Evolutionary conservation across 1,139 yeast genomes (phyloP).

Genomic region (Yamadazyma oceani): DNA sequence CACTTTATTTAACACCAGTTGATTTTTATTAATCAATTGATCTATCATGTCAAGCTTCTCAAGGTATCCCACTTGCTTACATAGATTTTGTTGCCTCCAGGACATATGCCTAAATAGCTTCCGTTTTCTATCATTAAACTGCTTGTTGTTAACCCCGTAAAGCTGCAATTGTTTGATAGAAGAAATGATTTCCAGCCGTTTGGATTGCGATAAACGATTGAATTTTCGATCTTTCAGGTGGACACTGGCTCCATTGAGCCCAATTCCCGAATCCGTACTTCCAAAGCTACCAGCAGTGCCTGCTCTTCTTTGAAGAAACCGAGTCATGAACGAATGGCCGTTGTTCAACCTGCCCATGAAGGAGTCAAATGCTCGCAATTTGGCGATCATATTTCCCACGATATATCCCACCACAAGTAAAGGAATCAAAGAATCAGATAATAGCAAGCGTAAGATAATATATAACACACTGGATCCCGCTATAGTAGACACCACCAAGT

Average conservation of each 20-base stretch:
- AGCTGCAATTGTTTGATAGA: constrained; percentile 52
- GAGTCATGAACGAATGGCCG: constrained; percentile 9
- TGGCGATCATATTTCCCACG: constrained; percentile 33
- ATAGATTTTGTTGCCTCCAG: constrained; percentile 55
- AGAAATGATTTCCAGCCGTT: constrained; percentile 37
- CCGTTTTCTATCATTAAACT: constrained; percentile 47
- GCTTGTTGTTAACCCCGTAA: constrained; percentile 41
- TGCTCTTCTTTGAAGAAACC: no score
- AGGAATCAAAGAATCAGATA: constrained; percentile 27
- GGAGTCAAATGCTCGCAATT: constrained; percentile 19
- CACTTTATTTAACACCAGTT: constrained; percentile 43
- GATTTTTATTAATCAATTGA: constrained; percentile 43
- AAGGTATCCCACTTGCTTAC: constrained; percentile 55
- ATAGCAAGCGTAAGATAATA: constrained; percentile 8
- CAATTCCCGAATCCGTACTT: no score
- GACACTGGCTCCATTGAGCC: no score
- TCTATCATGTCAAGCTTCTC: constrained; percentile 52
- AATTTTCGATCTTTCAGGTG: constrained; percentile 4
- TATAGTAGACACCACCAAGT: constrained; percentile 9
- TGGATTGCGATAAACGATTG: constrained; percentile 8
- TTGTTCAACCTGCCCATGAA: constrained; percentile 7
- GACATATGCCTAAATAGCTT: constrained; percentile 49
- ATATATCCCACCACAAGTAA: constrained; percentile 30
- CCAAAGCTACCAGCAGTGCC: no score
- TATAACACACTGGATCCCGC: constrained; percentile 12